These are phyloP conservation scores for Bretschneidera sinensis DNA, from an alignment of 345 rosid genomes.

Conservation along the genomic window DNA sequence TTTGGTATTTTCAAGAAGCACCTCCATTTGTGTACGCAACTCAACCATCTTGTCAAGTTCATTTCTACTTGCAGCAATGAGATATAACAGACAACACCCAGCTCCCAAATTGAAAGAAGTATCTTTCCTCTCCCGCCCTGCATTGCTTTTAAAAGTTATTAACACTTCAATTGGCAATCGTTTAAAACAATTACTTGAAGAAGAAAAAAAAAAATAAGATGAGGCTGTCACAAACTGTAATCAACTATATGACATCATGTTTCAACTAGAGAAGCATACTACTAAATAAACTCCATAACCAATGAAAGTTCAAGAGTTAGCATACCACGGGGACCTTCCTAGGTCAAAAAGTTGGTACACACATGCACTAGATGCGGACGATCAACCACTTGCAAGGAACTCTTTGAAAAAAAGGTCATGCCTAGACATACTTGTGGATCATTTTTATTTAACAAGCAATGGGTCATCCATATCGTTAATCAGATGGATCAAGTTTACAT, in stretches of 20 bases:
- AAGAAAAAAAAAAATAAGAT: background rate
- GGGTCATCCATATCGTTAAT: no score
- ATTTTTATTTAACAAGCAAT: no score
- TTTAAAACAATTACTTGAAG: no score
- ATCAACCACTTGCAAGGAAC: no score
- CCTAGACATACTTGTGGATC: no score
- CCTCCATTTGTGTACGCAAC: slow-evolving; percentile 47
- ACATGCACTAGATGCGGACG: background rate
- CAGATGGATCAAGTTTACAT: no score
- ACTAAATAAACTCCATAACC: background rate
- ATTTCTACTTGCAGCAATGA: slow-evolving; percentile 42
- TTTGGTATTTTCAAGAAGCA: slow-evolving; percentile 34
- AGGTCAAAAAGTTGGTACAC: background rate
- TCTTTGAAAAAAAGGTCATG: no score
- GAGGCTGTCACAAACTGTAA: background rate
- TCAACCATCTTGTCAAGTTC: slow-evolving; percentile 56
- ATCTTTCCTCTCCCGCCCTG: slow-evolving; percentile 33
- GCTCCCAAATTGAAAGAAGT: slow-evolving; percentile 43
- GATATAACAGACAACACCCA: slow-evolving; percentile 47
- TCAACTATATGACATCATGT: background rate
- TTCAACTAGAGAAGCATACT: background rate
- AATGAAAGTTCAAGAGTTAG: background rate
- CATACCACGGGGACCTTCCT: no score
- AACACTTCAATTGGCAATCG: background rate
- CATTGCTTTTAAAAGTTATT: background rate